A percentile compares a stretch with the other conserved stretches of the same genome.
These are phyloP conservation scores for Starmera dryadoides DNA, from an alignment of 805 yeast genomes.

Conservation along the genomic window DNA sequence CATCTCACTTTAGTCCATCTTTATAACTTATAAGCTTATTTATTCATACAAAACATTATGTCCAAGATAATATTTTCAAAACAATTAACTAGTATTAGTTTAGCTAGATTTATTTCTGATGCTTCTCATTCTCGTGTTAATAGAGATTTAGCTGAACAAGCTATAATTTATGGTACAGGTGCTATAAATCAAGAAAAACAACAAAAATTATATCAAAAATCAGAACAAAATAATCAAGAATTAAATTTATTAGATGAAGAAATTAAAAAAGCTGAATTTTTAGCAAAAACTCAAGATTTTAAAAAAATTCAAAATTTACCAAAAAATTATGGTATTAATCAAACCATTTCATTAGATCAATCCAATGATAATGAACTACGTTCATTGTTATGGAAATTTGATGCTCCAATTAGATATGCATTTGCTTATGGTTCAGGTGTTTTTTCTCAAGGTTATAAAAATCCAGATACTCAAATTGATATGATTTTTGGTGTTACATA, in stretches of 20 bases:
- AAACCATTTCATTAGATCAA: slow-evolving; percentile 37
- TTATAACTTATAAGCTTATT: no score
- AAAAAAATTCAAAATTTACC: slow-evolving; percentile 32
- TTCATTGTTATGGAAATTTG: slow-evolving; percentile 46
- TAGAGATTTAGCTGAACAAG: background rate
- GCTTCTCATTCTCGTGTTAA: background rate
- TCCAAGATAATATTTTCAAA: background rate
- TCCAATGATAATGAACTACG: slow-evolving; percentile 33
- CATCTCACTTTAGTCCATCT: no score
- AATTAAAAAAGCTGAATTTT: slow-evolving; percentile 17
- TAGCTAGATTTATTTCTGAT: background rate
- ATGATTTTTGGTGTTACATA: slow-evolving; percentile 75
- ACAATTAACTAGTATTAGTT: background rate
- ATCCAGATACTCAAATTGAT: slow-evolving; percentile 67
- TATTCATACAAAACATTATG: no score
- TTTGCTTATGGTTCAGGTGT: slow-evolving; percentile 97
- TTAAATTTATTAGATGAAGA: slow-evolving; percentile 16
- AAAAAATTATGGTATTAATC: slow-evolving; percentile 52
- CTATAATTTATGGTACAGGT: background rate
- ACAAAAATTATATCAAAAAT: no score
- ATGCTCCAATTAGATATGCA: slow-evolving; percentile 69
- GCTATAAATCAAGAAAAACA: background rate
- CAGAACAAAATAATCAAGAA: slow-evolving; percentile 5
- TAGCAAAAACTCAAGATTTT: slow-evolving; percentile 12
- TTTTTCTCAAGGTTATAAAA: slow-evolving; percentile 58